Evolutionary conservation across 192 early-diverging fungal genomes (phyloP), one percentile per base, ranked within the genome.

Genomic region (Rhizoclosmatium sp.): DNA sequence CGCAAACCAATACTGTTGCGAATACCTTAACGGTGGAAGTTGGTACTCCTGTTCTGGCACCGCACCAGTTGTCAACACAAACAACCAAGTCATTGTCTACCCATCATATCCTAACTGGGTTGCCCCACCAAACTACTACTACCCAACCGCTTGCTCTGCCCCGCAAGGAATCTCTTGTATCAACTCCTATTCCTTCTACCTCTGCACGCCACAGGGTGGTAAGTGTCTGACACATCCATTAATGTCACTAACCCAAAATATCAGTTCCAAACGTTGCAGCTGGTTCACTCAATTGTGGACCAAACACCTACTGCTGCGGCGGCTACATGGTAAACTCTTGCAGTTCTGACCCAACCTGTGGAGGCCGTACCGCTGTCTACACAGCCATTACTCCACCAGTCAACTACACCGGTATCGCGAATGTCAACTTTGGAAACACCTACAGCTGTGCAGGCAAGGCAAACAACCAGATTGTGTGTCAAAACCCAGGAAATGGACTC

Each of bases 391-490:
- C 31, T 31, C 31, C 31, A 31, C 31, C 31, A 0, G 31, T 31
- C 31, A 31, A 31, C 31, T 31, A 31, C 0, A 31, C 31, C 0
- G 14, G 14, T n/a, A 41, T 23, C 31, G 62, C 10, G 19, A 56
- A 56, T n/a, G 9, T n/a, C 54, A 56, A 56, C 54, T 9, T n/a
- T 56, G 54, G 54, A 56, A 68, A 75, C 60, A 47, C 72, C 1
- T 23, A 56, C 9, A 42, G 3, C 45, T 79, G 78, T 39, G 31
- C 69, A 2, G 78, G 78, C 3, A 76, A 65, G 51, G 2, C 62
- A 3, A 47, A 71, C 49, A 62, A 71, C 78, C 60, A 69, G 21
- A 79, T 79, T 48, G 69, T 39, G 45, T 79, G 78, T 45, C 31
- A 31, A 31, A 31, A 31, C 0, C 31, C 31, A 0, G 31, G 31